A percentile compares a stretch with the other conserved stretches of the same genome.
Conservation (phyloP, 306 rosid genomes). For the Canavalia ensiformis region DNA sequence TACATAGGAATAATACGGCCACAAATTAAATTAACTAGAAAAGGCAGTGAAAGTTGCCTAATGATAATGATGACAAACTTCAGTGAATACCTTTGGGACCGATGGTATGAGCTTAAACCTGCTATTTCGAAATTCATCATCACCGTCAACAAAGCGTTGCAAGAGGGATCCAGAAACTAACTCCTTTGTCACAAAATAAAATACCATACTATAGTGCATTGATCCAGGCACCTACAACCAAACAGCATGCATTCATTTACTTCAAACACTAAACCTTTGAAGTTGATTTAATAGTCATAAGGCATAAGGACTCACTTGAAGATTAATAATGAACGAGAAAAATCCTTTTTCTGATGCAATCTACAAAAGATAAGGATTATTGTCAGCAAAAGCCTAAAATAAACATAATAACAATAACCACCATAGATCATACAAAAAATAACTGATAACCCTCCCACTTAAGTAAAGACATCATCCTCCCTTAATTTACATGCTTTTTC, state of each 20-base stretch:
- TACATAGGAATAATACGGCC: slow-evolving; percentile 11
- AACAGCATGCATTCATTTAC: slow-evolving; percentile 43
- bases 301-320: slow-evolving; percentile 78
- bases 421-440: not conserved
- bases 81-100: slow-evolving; percentile 85
- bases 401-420: not conserved
- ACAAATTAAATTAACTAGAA: slow-evolving; percentile 14
- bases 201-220: slow-evolving; percentile 96
- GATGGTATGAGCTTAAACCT: slow-evolving; percentile 98
- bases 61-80: slow-evolving; percentile 39
- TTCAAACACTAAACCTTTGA: slow-evolving; percentile 34
- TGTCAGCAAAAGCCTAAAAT: slow-evolving; percentile 31
- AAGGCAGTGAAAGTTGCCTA: slow-evolving; percentile 32
- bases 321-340: slow-evolving; percentile 82
- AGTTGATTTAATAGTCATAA: slow-evolving; percentile 40
- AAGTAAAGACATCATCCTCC: not conserved
- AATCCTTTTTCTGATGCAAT: slow-evolving; percentile 93
- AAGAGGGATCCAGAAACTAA: slow-evolving; percentile 90
- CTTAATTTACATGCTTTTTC: not conserved
- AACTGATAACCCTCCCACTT: slow-evolving; percentile 1
- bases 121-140: slow-evolving; percentile 97
- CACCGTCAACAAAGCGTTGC: slow-evolving; percentile 97
- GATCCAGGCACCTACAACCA: slow-evolving; percentile 88
- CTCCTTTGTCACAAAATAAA: slow-evolving; percentile 88
- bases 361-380: slow-evolving; percentile 54